phyloP scores from a whole-genome alignment of 2,329 filamentous ascomycete species.

The Calonectria honghensis region DNA sequence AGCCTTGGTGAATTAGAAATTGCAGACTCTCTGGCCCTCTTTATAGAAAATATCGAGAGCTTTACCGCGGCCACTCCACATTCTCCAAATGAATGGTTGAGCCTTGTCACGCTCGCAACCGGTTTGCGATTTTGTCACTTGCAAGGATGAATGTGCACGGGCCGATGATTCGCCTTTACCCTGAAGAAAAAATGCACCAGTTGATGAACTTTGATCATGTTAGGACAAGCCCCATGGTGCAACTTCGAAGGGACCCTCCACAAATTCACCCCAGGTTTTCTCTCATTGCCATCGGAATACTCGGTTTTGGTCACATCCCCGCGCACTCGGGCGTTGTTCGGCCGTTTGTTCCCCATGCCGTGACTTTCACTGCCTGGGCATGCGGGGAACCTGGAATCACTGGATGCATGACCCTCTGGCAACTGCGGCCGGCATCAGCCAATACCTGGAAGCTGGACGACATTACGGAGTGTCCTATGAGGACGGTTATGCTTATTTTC shows the following conservation, averaged over 20 bases:
- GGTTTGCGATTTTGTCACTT: background rate
- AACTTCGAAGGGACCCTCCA: background rate
- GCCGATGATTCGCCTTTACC: background rate
- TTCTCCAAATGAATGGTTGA: background rate
- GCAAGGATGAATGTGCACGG: background rate
- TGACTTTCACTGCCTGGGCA: background rate
- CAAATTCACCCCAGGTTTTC: too few relatives aligned
- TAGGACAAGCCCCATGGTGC: background rate
- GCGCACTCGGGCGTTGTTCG: constrained; percentile 10
- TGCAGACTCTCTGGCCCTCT: too few relatives aligned
- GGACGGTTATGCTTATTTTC: background rate
- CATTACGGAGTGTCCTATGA: background rate
- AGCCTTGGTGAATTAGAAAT: background rate
- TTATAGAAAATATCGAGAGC: background rate
- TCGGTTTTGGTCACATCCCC: background rate
- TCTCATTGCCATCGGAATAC: background rate
- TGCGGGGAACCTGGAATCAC: constrained; percentile 2
- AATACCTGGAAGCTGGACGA: background rate
- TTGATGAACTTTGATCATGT: background rate
- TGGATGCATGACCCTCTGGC: background rate
- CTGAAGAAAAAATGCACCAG: background rate
- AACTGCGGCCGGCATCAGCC: background rate
- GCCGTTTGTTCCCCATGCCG: background rate
- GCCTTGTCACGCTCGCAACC: background rate
- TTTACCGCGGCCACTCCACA: background rate